phyloP scores from a whole-genome alignment of 1,139 yeast genomes.

The Schizosaccharomyces versatilis region DNA sequence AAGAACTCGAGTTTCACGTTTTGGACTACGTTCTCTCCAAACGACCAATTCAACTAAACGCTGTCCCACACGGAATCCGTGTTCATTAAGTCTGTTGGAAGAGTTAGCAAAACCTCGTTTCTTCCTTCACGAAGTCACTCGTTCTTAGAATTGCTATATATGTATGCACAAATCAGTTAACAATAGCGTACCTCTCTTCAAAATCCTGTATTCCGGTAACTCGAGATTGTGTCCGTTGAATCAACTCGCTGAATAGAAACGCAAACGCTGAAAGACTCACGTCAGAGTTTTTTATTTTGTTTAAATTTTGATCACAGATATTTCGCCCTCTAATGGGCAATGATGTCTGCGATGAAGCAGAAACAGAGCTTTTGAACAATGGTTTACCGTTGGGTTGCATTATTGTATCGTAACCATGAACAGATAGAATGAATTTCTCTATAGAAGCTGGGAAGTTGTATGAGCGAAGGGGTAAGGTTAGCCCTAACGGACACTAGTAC shows the following conservation, averaged over 20 bases:
- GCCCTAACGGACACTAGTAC: too few species aligned
- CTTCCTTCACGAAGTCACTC: neutral
- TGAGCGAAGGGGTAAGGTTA: too few species aligned
- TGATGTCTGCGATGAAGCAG: neutral
- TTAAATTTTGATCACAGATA: neutral
- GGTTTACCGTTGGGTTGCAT: neutral
- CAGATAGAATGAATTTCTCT: too few species aligned
- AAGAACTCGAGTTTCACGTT: conserved; percentile 49
- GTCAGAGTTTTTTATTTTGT: neutral
- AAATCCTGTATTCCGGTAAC: conserved; percentile 57
- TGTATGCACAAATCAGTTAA: too few species aligned
- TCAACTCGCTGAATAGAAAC: conserved; percentile 49
- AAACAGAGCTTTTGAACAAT: neutral
- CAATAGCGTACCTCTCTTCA: conserved; percentile 25
- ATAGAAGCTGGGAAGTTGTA: too few species aligned
- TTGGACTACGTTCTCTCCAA: conserved; percentile 38
- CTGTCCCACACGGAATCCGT: conserved; percentile 53
- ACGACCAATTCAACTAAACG: conserved; percentile 37
- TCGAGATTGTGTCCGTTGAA: conserved; percentile 40
- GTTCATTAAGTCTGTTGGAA: conserved; percentile 32
- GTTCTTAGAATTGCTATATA: neutral
- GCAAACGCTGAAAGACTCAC: conserved; percentile 30
- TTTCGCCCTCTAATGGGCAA: neutral
- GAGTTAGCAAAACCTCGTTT: neutral
- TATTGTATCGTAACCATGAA: neutral